Percentiles rank a stretch among this genome's conserved stretches.
Evolutionary conservation across 371 early-diverging fungal species (phyloP).

Genomic region (Polyrhizophydium stewartii): DNA sequence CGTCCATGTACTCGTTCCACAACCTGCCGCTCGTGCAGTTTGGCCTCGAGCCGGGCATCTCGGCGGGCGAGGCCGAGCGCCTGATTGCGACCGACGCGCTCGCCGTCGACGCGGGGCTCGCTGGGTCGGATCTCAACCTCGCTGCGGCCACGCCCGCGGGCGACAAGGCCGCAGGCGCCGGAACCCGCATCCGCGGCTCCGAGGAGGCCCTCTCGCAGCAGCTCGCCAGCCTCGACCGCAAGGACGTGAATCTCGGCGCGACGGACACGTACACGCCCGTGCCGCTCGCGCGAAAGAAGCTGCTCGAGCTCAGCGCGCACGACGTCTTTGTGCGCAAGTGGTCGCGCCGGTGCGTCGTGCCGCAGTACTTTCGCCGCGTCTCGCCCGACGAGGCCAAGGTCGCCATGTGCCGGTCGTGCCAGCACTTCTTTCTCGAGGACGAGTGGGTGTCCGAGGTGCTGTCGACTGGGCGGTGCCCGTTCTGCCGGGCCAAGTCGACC

Average conservation of each 20-base stretch:
- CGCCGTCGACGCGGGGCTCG: neutral
- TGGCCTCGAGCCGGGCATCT: slow-evolving; percentile 32
- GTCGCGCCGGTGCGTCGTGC: slow-evolving; percentile 22
- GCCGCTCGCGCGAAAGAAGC: slow-evolving; percentile 17
- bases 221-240: slow-evolving; percentile 16
- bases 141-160: neutral
- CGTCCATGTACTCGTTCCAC: slow-evolving; percentile 46
- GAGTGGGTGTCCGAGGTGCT: slow-evolving; percentile 46
- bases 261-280: slow-evolving; percentile 11
- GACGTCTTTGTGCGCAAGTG: slow-evolving; percentile 31
- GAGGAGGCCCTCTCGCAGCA: slow-evolving; percentile 23
- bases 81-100: slow-evolving; percentile 26
- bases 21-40: slow-evolving; percentile 46
- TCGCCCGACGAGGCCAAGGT: slow-evolving; percentile 25
- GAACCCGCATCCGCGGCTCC: neutral
- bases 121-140: neutral
- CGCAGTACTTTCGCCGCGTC: slow-evolving; percentile 28
- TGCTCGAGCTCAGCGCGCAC: slow-evolving; percentile 18
- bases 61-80: slow-evolving; percentile 28
- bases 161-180: neutral
- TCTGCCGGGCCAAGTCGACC: slow-evolving; percentile 26
- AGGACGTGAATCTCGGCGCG: neutral
- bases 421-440: slow-evolving; percentile 44
- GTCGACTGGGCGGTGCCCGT: slow-evolving; percentile 38
- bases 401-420: slow-evolving; percentile 35